Evolutionary conservation across 768 basidiomycete species (phyloP), one percentile per base, ranked within the genome.

Genomic region (Glaciozyma martinii): DNA sequence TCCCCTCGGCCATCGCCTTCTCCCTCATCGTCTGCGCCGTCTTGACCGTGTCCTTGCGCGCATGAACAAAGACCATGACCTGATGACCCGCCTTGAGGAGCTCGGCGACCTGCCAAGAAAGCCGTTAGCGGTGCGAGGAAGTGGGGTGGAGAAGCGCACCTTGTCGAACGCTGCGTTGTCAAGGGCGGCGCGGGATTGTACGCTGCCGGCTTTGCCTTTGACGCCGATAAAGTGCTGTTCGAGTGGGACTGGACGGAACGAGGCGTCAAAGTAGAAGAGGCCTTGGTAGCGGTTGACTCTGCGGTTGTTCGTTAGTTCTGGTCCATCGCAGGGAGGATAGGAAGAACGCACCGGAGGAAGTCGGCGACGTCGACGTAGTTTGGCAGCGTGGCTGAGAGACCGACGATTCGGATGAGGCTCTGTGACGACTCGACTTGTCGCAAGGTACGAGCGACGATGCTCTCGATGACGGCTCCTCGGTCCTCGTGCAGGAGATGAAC

Each of bases 1-100:
- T 81, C 3, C 87, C 89, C 65, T 95, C 89, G 21, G 80, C 74
- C 5, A 82, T 68, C 0, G 5, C 85, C 62, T 86, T 80, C 66
- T 98, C 95, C 63, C 84, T 84, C 30, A 99, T 80, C 15, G 81
- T 83, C 72, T 85, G 79, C 0, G 93, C 93, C 1, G 89, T 84
- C 75, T 94, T 95, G 59, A 98, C 95, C 0, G 95, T 99, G 74
- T 98, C 95, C 78, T 95, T 98, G 37, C 95, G 83, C 19, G 95
- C 90, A 76, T 99, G 95, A 13, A 99, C 95, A 73, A 99, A 99
- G 1, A 99, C 93, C 93, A 99, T 98, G 66, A 95, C 91, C 76
- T 98, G 95, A 78, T 99, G 95, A 4, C 93, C 95, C 71, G 85
- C 83, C n/a, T 78, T 81, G 33, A 98, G 89, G 9, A 98, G 80